Evolutionary conservation across 805 yeast genomes (phyloP).

Genomic region (Ogataea trehalophila): DNA sequence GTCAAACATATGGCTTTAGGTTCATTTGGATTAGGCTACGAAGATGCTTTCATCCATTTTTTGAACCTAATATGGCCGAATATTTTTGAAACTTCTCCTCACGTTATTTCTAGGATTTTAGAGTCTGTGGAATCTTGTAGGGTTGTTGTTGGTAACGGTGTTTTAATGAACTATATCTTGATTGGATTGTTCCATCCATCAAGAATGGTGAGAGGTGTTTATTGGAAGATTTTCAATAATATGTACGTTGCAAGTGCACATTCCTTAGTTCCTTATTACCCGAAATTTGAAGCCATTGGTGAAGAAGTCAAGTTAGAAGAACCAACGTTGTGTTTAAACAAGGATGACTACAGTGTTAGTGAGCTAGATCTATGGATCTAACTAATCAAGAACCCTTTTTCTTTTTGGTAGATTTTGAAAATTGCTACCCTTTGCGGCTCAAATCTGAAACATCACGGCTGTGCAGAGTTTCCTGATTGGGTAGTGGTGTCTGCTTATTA

Average conservation of each 20-base stretch:
- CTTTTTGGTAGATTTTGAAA: not conserved
- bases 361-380: conserved; percentile 30
- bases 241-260: conserved; percentile 73
- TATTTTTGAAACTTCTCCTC: conserved; percentile 91
- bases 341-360: conserved; percentile 23
- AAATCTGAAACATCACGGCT: conserved; percentile 18
- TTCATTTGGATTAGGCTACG: conserved; percentile 68
- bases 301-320: conserved; percentile 12
- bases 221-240: conserved; percentile 78
- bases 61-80: conserved; percentile 84
- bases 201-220: conserved; percentile 72
- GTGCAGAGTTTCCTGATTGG: conserved; percentile 7
- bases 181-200: conserved; percentile 95
- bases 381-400: not conserved
- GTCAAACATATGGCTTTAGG: conserved; percentile 77
- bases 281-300: conserved; percentile 40
- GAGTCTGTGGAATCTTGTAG: conserved; percentile 77
- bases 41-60: conserved; percentile 79
- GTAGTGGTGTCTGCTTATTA: not conserved
- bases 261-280: conserved; percentile 79
- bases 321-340: conserved; percentile 8
- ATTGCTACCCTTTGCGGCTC: not conserved
- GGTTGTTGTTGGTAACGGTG: conserved; percentile 70
- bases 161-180: conserved; percentile 71
- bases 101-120: conserved; percentile 75